Evolutionary conservation across 164 flowering plant genomes (phyloP).

Genomic region (Tetrastigma voinierianum): DNA sequence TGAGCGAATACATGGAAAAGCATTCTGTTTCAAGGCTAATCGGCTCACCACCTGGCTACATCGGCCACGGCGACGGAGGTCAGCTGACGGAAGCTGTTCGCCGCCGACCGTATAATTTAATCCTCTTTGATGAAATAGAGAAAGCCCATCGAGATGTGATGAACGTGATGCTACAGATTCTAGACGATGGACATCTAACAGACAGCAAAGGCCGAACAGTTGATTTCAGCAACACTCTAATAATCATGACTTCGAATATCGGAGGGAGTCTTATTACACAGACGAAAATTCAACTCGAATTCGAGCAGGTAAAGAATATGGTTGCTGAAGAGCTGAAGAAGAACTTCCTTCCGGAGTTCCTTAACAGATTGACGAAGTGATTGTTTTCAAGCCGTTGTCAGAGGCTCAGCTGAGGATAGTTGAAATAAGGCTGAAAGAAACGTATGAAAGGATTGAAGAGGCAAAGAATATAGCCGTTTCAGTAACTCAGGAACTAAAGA

Average conservation of each 20-base stretch:
- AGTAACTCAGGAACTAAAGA: conserved; percentile 20
- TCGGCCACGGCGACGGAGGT: conserved; percentile 34
- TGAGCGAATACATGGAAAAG: conserved; percentile 36
- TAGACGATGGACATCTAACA: conserved; percentile 37
- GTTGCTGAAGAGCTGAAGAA: conserved; percentile 27
- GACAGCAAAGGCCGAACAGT: conserved; percentile 35
- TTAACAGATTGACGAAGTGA: conserved; percentile 37
- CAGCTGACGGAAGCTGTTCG: conserved; percentile 36
- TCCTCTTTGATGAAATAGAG: conserved; percentile 44
- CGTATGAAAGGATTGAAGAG: conserved; percentile 15
- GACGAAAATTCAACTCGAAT: conserved; percentile 17
- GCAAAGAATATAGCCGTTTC: conserved; percentile 17
- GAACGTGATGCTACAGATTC: conserved; percentile 35
- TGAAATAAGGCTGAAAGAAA: conserved; percentile 28
- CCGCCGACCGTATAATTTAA: conserved; percentile 23
- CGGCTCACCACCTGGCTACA: conserved; percentile 43
- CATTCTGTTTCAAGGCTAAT: conserved; percentile 17
- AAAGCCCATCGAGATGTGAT: conserved; percentile 39
- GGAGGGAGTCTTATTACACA: conserved; percentile 23
- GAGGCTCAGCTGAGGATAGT: conserved; percentile 25
- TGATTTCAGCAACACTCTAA: conserved; percentile 39
- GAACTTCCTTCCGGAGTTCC: conserved; percentile 32
- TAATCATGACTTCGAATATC: conserved; percentile 38
- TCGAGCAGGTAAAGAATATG: conserved; percentile 20
- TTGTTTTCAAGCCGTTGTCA: conserved; percentile 29